Conservation (phyloP, 139 green algal species). For the Tetradesmus lagerheimii region DNA sequence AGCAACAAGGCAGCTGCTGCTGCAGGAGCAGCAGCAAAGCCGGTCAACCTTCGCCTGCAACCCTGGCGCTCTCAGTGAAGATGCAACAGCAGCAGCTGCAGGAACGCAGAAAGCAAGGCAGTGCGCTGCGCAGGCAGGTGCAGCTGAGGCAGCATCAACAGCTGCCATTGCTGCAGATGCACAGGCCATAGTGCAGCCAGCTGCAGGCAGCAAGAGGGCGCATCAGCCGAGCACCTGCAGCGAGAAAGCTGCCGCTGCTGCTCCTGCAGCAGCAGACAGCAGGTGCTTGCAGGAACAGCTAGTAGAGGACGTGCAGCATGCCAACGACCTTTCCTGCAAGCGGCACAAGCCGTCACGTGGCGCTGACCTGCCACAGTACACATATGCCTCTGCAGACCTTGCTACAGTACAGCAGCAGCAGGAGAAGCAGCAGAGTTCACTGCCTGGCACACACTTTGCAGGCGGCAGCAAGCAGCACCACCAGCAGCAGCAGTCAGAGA, state of each 20-base stretch:
- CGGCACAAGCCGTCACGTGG: background rate
- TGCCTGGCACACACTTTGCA: background rate
- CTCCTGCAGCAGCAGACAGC: slow-evolving; percentile 5
- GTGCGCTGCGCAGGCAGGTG: background rate
- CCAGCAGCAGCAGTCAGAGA: slow-evolving; percentile 4
- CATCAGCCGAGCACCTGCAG: background rate
- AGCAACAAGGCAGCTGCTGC: slow-evolving; percentile 8
- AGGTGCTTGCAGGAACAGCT: background rate
- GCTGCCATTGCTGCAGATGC: background rate
- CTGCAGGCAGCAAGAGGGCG: slow-evolving; percentile 3
- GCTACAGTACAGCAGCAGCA: background rate
- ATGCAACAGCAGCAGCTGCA: background rate
- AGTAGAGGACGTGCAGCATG: background rate
- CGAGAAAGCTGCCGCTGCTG: background rate
- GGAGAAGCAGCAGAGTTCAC: background rate
- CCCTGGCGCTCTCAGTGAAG: background rate
- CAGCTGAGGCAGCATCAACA: background rate
- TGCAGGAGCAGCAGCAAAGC: background rate
- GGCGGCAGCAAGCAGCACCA: background rate
- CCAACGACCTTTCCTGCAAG: background rate
- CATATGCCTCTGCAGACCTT: background rate
- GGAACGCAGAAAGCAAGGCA: background rate
- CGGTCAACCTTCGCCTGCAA: background rate
- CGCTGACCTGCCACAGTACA: background rate
- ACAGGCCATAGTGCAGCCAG: background rate